These are phyloP conservation scores for Candida sakaeoensis DNA, from an alignment of 805 yeast genomes.

Conservation along the genomic window DNA sequence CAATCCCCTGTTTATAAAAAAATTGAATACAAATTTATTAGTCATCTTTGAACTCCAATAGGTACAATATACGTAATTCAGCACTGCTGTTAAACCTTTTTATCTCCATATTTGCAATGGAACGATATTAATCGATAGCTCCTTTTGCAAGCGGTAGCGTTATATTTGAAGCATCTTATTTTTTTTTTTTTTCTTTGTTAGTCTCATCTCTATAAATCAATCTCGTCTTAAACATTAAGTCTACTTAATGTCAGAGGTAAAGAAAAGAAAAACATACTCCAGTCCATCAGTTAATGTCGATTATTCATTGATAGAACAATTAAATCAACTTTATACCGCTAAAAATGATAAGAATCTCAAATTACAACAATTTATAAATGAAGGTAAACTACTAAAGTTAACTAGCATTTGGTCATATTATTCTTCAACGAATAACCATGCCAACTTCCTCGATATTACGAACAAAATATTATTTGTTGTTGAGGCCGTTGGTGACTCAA, in stretches of 20 bases:
- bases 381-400: conserved; percentile 28
- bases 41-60: too few species aligned
- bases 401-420: conserved; percentile 40
- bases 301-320: conserved; percentile 11
- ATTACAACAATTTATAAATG: conserved; percentile 26
- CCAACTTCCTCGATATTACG: conserved; percentile 44
- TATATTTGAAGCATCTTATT: too few species aligned
- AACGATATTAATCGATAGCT: too few species aligned
- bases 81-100: too few species aligned
- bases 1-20: too few species aligned
- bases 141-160: background rate
- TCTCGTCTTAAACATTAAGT: background rate
- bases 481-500: conserved; percentile 12
- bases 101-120: too few species aligned
- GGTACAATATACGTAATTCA: too few species aligned
- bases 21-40: too few species aligned
- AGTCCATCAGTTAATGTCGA: conserved; percentile 13
- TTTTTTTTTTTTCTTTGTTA: too few species aligned
- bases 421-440: conserved; percentile 49
- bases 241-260: conserved; percentile 9
- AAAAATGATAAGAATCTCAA: background rate
- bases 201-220: conserved; percentile 3
- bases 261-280: conserved; percentile 9
- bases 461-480: conserved; percentile 34
- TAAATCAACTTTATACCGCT: conserved; percentile 6